Base-by-base conservation (phyloP, 768 basidiomycete genomes). In the Boletales sp. region DNA sequence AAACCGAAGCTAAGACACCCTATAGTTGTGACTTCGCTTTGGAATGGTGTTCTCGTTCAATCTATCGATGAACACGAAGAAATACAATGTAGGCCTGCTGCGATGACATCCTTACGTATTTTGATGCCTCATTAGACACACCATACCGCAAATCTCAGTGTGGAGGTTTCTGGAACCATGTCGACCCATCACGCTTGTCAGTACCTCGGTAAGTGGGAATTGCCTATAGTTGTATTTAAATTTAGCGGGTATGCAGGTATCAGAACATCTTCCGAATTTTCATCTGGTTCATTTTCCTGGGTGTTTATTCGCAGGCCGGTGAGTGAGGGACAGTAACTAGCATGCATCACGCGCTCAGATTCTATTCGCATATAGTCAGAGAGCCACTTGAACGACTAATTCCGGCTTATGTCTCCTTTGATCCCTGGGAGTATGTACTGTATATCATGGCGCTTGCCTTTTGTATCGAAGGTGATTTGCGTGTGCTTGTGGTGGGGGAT, bases 221-320 rank as follows among this genome's bases (percentile, higher is more conserved):
- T 41, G 32, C 10, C 1, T 10, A 4, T 14, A 11, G 17, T 34
- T 21, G 25, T 8, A 28, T 25, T 8, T 28, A 8, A 21, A 11
- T 34, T 50, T 42, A 45, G 34, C 18, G 14, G 43, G 17, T 46
- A 6, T 19, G 9, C 45, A 86, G 90, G 46, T 94, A 94, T 65
- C 94, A 94, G 64, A 94, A 91, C 57, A 74, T 83, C 44, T 84
- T 94, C 62, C 83, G 90, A 40, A 83, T 92, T 46, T 47, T 76
- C 7, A 74, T 91, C 32, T 93, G 88, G 90, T 61, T 90, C 19
- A 74, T 87, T 58, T 87, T 92, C 69, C 77, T 95, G 32, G 72
- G 78, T 17, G 79, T 83, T 4, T 94, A 93, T 63, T 92, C 90
- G 3, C 87, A 87, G 72, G 89, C 90, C 42, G 90, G 89, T 87